These are phyloP conservation scores for Leccinum pellstonianum DNA, from an alignment of 768 basidiomycete species.

Conservation along the genomic window DNA sequence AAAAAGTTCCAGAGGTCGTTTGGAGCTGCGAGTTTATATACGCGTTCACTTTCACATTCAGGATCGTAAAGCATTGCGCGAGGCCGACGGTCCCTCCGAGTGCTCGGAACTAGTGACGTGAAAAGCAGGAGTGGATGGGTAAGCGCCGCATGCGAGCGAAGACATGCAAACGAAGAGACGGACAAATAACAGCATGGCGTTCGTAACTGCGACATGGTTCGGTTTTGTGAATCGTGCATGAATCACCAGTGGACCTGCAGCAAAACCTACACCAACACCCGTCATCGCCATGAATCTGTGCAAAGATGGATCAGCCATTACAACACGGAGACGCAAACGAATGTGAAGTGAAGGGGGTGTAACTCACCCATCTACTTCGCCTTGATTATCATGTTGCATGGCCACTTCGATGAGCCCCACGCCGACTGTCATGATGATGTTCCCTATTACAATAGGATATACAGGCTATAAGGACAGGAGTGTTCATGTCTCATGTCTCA, in stretches of 20 bases:
- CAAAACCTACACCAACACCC: constrained; percentile 45
- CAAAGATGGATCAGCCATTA: neutral
- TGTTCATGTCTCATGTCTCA: neutral
- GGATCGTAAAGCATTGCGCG: constrained; percentile 50
- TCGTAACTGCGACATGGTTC: constrained; percentile 41
- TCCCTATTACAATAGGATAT: constrained; percentile 41
- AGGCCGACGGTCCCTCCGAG: constrained; percentile 55
- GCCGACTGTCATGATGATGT: constrained; percentile 36
- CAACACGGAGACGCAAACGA: neutral
- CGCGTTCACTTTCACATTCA: constrained; percentile 41
- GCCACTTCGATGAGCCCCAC: constrained; percentile 45
- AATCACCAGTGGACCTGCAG: constrained; percentile 37
- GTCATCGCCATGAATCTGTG: constrained; percentile 44
- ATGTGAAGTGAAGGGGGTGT: neutral
- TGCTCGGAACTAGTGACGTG: constrained; percentile 38
- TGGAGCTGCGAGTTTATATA: constrained; percentile 28
- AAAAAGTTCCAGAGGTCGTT: constrained; percentile 30
- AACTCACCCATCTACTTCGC: constrained; percentile 36
- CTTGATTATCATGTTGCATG: constrained; percentile 38
- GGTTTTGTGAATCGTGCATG: constrained; percentile 48
- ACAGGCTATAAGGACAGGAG: constrained; percentile 34
- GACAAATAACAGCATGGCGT: constrained; percentile 46
- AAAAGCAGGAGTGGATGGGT: neutral
- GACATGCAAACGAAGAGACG: constrained; percentile 12
- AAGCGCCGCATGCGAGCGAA: neutral